These are phyloP conservation scores for Schizophyllum amplum DNA, from an alignment of 1,284 basidiomycete species.

Conservation along the genomic window DNA sequence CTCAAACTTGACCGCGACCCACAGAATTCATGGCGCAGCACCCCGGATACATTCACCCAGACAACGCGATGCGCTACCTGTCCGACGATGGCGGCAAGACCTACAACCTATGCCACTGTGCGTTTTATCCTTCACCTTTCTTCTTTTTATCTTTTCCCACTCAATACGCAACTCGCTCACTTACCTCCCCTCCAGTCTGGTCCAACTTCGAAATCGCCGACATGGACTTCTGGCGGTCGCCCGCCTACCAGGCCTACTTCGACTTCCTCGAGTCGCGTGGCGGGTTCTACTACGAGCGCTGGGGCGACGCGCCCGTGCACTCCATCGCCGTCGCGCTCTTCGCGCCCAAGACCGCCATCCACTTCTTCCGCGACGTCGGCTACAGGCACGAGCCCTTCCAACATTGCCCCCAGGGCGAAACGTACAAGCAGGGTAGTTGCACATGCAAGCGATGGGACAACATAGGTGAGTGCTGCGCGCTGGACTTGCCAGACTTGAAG, in stretches of 20 bases:
- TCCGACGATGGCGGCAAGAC: slow-evolving; percentile 56
- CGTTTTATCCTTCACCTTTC: slow-evolving; percentile 18
- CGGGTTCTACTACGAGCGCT: slow-evolving; percentile 79
- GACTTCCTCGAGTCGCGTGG: slow-evolving; percentile 66
- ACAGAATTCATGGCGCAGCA: slow-evolving; percentile 49
- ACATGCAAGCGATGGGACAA: slow-evolving; percentile 38
- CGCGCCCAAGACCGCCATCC: slow-evolving; percentile 50
- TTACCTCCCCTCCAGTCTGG: slow-evolving; percentile 44
- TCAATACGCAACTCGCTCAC: neutral
- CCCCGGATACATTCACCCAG: slow-evolving; percentile 51
- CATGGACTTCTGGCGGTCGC: slow-evolving; percentile 68
- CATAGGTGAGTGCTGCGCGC: slow-evolving; percentile 35
- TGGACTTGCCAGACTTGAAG: neutral
- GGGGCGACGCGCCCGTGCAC: slow-evolving; percentile 83
- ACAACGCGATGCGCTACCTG: slow-evolving; percentile 65
- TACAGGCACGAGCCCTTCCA: slow-evolving; percentile 54
- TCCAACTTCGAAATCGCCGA: slow-evolving; percentile 80
- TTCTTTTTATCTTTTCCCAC: neutral
- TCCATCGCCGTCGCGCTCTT: slow-evolving; percentile 71
- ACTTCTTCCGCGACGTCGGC: slow-evolving; percentile 62
- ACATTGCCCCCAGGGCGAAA: slow-evolving; percentile 49
- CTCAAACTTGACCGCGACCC: slow-evolving; percentile 4
- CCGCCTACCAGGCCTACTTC: slow-evolving; percentile 73
- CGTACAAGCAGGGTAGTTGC: slow-evolving; percentile 40
- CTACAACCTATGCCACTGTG: slow-evolving; percentile 75